phyloP scores from a whole-genome alignment of 78 protist genomes.

The Creolimax fragrantissima region DNA sequence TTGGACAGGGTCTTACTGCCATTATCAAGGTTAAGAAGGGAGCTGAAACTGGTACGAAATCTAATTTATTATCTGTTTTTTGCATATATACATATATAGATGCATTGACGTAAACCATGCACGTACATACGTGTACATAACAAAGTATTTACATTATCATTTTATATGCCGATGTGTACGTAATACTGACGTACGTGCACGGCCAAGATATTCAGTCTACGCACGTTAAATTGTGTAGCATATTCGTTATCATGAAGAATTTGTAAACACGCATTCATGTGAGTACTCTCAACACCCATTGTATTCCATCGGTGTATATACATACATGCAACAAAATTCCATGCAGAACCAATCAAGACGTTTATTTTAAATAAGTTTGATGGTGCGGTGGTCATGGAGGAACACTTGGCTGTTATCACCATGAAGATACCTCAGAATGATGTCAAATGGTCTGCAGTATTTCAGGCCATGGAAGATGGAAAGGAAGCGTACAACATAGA shows the following conservation, averaged over 20 bases:
- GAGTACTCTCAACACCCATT: too few relatives aligned
- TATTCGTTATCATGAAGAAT: too few relatives aligned
- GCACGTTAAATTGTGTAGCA: too few relatives aligned
- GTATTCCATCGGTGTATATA: too few relatives aligned
- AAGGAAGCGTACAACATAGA: background rate
- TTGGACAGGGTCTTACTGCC: background rate
- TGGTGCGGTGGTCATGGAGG: background rate
- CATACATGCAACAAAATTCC: too few relatives aligned
- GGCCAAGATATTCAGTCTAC: too few relatives aligned
- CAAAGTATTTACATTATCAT: background rate
- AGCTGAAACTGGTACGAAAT: conserved; percentile 1
- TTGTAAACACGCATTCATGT: too few relatives aligned
- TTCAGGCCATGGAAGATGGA: conserved; percentile 10
- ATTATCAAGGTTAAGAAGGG: background rate
- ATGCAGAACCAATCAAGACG: background rate
- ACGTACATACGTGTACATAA: background rate
- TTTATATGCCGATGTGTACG: background rate
- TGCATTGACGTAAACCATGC: background rate
- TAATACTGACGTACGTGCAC: too few relatives aligned
- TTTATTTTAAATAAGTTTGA: background rate
- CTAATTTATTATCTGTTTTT: too few relatives aligned
- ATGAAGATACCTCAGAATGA: background rate
- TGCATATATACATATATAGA: background rate
- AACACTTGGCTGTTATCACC: background rate
- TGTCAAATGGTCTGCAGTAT: background rate